Conservation (phyloP, 1,284 basidiomycete species). For the Malassezia japonica region DNA sequence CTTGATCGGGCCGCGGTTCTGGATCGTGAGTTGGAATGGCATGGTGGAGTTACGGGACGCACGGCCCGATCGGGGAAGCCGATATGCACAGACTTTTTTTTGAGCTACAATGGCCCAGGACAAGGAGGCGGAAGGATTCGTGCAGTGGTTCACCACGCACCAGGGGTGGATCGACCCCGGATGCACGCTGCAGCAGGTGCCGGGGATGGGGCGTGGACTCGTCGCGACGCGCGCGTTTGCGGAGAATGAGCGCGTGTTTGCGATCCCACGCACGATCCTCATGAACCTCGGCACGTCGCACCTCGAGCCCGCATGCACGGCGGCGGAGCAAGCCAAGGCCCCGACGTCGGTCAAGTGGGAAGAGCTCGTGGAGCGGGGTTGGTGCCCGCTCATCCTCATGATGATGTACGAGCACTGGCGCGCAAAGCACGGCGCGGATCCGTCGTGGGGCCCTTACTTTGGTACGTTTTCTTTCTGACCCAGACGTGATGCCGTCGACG, state of each 20-base stretch:
- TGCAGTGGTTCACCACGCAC: conserved; percentile 48
- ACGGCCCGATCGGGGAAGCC: background rate
- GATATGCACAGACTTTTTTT: conserved; percentile 3
- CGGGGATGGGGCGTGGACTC: conserved; percentile 60
- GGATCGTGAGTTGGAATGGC: background rate
- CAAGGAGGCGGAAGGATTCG: conserved; percentile 30
- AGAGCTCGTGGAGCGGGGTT: conserved; percentile 54
- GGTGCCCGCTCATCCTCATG: conserved; percentile 77
- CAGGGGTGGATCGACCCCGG: conserved; percentile 46
- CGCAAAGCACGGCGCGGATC: background rate
- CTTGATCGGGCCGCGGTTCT: conserved; percentile 8
- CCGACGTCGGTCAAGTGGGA: conserved; percentile 14
- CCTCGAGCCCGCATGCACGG: conserved; percentile 48
- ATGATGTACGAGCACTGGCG: conserved; percentile 80
- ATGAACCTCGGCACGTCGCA: conserved; percentile 69
- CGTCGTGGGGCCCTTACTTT: conserved; percentile 33
- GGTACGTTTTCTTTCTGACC: background rate
- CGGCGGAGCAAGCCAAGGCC: conserved; percentile 14
- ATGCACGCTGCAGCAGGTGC: conserved; percentile 55
- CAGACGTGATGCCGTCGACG: conserved; percentile 55
- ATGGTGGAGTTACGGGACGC: background rate
- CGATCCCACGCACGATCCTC: conserved; percentile 66
- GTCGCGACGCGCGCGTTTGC: conserved; percentile 63
- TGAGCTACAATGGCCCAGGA: background rate
- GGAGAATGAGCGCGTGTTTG: conserved; percentile 67